Conservation (phyloP, 2,329 filamentous ascomycete genomes). For the Fusarium proliferatum region DNA sequence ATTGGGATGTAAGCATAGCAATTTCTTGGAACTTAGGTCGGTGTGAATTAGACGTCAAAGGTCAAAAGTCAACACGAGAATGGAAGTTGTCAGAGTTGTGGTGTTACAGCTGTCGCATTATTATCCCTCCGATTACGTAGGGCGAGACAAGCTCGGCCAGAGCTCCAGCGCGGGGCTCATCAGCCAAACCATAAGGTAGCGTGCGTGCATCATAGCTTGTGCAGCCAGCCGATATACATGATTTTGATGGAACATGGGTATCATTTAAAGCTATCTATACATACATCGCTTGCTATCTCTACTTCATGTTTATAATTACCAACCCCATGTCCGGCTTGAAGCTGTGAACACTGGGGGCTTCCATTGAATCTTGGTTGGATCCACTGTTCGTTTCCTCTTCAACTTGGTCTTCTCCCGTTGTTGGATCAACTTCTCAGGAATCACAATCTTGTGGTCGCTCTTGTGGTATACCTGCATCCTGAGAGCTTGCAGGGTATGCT, state of each 20-base stretch:
- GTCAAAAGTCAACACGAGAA: background rate
- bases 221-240: no score
- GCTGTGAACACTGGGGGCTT: slow-evolving; percentile 96
- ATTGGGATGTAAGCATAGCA: background rate
- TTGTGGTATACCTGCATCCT: slow-evolving; percentile 97
- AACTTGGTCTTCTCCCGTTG: slow-evolving; percentile 82
- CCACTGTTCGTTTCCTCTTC: slow-evolving; percentile 81
- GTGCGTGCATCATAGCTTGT: background rate
- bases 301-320: slow-evolving; percentile 63
- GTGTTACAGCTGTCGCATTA: slow-evolving; percentile 29
- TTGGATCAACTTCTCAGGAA: slow-evolving; percentile 85
- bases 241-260: slow-evolving; percentile 24
- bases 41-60: background rate
- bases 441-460: slow-evolving; percentile 94
- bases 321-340: slow-evolving; percentile 92
- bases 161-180: slow-evolving; percentile 21
- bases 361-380: slow-evolving; percentile 86
- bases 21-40: background rate
- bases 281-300: slow-evolving; percentile 4
- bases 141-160: background rate
- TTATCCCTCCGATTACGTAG: slow-evolving; percentile 34
- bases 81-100: slow-evolving; percentile 1
- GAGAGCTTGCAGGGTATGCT: slow-evolving; percentile 92
- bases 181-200: background rate
- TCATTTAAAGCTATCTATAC: slow-evolving; percentile 32